Percentiles rank a stretch among this genome's conserved stretches.
phyloP scores from a whole-genome alignment of 2,329 filamentous ascomycete species.

The Trichoderma asperellum region DNA sequence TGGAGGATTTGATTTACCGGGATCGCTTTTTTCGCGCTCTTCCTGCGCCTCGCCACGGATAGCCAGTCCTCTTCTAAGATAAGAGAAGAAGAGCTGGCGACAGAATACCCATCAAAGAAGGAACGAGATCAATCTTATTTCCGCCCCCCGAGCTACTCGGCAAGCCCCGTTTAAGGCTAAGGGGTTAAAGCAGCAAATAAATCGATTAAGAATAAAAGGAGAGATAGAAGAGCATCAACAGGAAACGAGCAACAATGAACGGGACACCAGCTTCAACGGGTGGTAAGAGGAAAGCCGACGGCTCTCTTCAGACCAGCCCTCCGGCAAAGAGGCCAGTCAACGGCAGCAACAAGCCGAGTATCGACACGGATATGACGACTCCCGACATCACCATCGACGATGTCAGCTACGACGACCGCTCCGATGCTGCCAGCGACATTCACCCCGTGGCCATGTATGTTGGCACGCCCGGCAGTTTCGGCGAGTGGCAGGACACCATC shows the following conservation, averaged over 20 bases:
- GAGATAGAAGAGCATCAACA: neutral
- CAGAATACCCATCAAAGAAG: neutral
- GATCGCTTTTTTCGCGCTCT: neutral
- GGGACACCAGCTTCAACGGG: constrained; percentile 47
- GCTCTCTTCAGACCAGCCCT: constrained; percentile 44
- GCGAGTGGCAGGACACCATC: constrained; percentile 93
- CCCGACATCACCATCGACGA: constrained; percentile 46
- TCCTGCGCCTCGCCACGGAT: neutral
- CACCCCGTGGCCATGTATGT: constrained; percentile 43
- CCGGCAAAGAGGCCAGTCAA: constrained; percentile 47
- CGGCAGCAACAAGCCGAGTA: constrained; percentile 50
- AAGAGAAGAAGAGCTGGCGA: neutral
- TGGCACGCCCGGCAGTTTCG: constrained; percentile 46
- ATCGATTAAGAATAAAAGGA: neutral
- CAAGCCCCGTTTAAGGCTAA: neutral
- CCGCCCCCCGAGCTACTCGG: neutral
- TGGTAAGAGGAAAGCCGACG: constrained; percentile 58
- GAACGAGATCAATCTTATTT: neutral
- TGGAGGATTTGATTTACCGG: neutral
- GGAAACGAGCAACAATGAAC: constrained; percentile 47
- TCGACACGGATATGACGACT: constrained; percentile 50
- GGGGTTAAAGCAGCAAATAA: neutral
- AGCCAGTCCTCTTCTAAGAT: neutral
- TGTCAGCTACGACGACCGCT: constrained; percentile 46
- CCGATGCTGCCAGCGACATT: constrained; percentile 47